These are phyloP conservation scores for Melocanna baccifera DNA, from an alignment of 176 grass and related monocot genomes.

Conservation along the genomic window DNA sequence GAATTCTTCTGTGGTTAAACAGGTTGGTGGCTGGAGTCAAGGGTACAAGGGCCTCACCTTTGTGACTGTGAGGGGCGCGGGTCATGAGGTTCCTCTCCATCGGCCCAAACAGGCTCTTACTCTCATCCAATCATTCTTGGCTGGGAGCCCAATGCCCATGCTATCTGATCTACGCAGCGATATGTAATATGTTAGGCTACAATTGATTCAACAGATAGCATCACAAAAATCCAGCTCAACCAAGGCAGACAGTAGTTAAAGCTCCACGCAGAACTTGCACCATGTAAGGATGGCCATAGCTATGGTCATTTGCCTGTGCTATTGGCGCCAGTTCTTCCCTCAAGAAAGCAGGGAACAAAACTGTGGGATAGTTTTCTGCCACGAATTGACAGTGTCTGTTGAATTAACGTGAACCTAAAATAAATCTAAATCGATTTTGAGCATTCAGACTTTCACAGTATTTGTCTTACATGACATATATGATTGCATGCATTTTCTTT, in stretches of 20 bases:
- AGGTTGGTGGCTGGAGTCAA: conserved; percentile 98
- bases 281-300: conserved; percentile 4
- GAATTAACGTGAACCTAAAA: conserved; percentile 12
- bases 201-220: neutral
- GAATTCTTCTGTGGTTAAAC: conserved; percentile 32
- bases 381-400: neutral
- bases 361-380: neutral
- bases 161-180: conserved; percentile 39
- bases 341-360: neutral
- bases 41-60: conserved; percentile 81
- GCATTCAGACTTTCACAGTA: neutral
- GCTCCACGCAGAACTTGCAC: neutral
- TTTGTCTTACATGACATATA: neutral
- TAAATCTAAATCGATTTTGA: neutral
- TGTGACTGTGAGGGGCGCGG: conserved; percentile 82
- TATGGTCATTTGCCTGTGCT: conserved; percentile 17
- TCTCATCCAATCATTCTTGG: conserved; percentile 78
- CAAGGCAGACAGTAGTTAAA: neutral
- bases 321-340: neutral
- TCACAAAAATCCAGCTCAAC: neutral
- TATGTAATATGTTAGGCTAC: conserved; percentile 29
- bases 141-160: conserved; percentile 75
- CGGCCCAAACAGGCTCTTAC: conserved; percentile 77
- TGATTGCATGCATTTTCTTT: neutral
- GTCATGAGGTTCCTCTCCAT: conserved; percentile 93